Conservation (phyloP, 2,329 filamentous ascomycete genomes). For the Claviceps spartinae region DNA sequence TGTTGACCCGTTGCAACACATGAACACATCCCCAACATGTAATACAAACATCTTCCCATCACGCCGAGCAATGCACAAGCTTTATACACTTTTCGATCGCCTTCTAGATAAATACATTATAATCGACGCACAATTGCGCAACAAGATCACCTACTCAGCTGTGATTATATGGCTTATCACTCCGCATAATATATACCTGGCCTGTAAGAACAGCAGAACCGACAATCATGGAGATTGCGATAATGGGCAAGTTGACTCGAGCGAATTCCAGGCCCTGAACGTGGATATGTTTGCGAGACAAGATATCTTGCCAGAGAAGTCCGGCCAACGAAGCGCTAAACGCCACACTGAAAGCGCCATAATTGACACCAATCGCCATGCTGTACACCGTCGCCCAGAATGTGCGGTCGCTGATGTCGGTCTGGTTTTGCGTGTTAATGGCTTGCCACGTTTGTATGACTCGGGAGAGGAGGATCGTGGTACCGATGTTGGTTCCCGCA, state of each 20-base stretch:
- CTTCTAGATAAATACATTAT: too few relatives aligned
- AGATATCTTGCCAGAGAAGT: constrained; percentile 59
- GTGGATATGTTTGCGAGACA: constrained; percentile 52
- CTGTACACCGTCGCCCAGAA: constrained; percentile 65
- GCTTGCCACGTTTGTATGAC: constrained; percentile 55
- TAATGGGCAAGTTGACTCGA: constrained; percentile 55
- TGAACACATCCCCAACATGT: too few relatives aligned
- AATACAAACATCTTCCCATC: too few relatives aligned
- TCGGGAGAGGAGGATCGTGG: constrained; percentile 57
- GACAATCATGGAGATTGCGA: constrained; percentile 52
- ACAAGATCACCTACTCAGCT: neutral
- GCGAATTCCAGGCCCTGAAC: constrained; percentile 53
- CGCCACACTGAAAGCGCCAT: constrained; percentile 57
- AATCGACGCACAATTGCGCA: too few relatives aligned
- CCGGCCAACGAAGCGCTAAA: constrained; percentile 62
- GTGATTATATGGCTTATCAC: constrained; percentile 6
- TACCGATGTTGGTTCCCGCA: constrained; percentile 64
- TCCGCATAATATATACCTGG: constrained; percentile 43
- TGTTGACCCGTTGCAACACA: too few relatives aligned
- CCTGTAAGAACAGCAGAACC: constrained; percentile 48
- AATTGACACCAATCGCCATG: constrained; percentile 65
- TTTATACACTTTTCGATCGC: too few relatives aligned
- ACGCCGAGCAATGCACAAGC: too few relatives aligned
- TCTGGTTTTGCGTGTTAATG: constrained; percentile 36
- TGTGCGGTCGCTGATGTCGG: constrained; percentile 45